Conservation (phyloP, 148 eudicot genomes). For the Spergularia marina region DNA sequence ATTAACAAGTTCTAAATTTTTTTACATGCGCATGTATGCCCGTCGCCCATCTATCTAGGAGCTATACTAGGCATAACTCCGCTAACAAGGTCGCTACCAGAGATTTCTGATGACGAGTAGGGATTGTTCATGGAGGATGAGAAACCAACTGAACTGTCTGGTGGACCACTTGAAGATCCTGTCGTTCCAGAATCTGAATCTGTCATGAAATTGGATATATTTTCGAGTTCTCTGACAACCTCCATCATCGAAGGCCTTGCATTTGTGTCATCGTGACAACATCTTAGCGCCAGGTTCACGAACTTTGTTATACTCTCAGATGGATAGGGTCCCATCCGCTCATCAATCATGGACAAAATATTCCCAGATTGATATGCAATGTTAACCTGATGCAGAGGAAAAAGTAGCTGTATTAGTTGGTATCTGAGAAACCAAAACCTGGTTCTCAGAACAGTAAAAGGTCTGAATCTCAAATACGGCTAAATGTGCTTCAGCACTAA, state of each 20-base stretch:
- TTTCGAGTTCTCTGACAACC: slow-evolving; percentile 24
- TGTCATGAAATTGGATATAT: slow-evolving; percentile 11
- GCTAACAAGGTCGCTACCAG: slow-evolving; percentile 24
- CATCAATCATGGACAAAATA: slow-evolving; percentile 53
- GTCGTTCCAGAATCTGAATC: slow-evolving; percentile 13
- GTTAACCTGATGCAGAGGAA: slow-evolving; percentile 39
- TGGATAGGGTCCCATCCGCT: slow-evolving; percentile 62
- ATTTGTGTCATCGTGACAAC: slow-evolving; percentile 24
- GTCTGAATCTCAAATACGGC: no score
- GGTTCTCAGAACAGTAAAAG: neutral
- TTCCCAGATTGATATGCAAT: slow-evolving; percentile 46
- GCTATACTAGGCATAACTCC: slow-evolving; percentile 19
- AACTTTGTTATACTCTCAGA: slow-evolving; percentile 39
- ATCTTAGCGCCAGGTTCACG: slow-evolving; percentile 22
- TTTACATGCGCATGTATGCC: neutral
- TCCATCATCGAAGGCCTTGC: slow-evolving; percentile 27
- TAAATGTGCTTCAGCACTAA: no score
- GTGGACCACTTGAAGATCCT: slow-evolving; percentile 11
- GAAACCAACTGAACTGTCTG: slow-evolving; percentile 18
- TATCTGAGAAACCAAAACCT: neutral
- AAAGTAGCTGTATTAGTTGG: neutral
- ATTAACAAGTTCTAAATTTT: neutral
- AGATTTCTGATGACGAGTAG: slow-evolving; percentile 13
- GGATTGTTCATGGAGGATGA: slow-evolving; percentile 7
- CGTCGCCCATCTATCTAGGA: slow-evolving; percentile 4